phyloP scores from a whole-genome alignment of 1,139 yeast species.

The Blastobotrys proliferans region DNA sequence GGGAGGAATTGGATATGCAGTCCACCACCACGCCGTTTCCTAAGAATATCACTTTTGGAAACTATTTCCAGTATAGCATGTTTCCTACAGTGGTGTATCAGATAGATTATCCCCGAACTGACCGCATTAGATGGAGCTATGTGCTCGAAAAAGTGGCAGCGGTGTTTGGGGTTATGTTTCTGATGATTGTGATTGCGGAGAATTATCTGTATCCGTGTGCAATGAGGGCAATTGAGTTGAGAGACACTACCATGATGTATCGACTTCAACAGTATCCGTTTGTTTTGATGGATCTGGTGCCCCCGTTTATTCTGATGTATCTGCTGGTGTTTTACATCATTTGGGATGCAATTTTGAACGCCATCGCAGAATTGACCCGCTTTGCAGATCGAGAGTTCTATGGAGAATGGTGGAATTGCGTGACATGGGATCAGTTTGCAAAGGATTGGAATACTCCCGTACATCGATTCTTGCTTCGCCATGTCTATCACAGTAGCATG shows the following conservation, averaged over 20 bases:
- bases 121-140: conserved; percentile 62
- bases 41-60: conserved; percentile 55
- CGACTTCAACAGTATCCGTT: conserved; percentile 53
- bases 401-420: conserved; percentile 97
- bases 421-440: conserved; percentile 90
- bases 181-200: conserved; percentile 83
- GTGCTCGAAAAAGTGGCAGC: conserved; percentile 71
- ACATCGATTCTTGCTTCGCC: conserved; percentile 83
- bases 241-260: conserved; percentile 44
- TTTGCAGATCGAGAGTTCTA: conserved; percentile 92
- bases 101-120: conserved; percentile 72
- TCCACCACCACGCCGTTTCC: conserved; percentile 52
- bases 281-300: conserved; percentile 68
- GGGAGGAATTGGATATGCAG: conserved; percentile 30
- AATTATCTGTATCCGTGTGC: conserved; percentile 74
- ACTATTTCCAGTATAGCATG: conserved; percentile 77
- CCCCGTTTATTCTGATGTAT: conserved; percentile 72
- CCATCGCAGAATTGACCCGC: conserved; percentile 78
- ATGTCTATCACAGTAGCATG: conserved; percentile 89
- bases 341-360: conserved; percentile 90
- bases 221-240: conserved; percentile 50
- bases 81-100: conserved; percentile 78
- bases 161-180: conserved; percentile 76
- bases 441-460: conserved; percentile 95
- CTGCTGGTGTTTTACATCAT: conserved; percentile 78